Base-by-base conservation (phyloP, 352 stramenopile genomes). In the Phytophthora brassicae region DNA sequence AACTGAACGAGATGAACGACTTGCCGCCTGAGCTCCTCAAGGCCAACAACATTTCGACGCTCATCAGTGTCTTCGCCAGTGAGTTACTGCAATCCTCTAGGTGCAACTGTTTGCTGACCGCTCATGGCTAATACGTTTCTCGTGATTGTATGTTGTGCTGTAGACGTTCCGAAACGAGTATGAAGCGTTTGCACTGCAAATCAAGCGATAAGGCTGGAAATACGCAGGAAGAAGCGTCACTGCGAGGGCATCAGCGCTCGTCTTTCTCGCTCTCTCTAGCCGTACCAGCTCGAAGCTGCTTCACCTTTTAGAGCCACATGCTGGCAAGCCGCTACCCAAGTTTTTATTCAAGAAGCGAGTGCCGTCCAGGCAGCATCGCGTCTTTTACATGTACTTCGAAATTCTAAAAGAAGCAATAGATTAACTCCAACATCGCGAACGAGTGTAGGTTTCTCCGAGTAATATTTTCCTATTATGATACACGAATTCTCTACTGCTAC, bases 1-100 rank as follows among this genome's bases (percentile, higher is more conserved):
- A 94, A 65, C 62, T 94, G 44, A 94, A 94, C 55, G 85, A 94
- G 68, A 77, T 92, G 75, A 84, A 77, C 56, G 85, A 94, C 68
- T 57, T 94, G 49, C 76, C 85, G n/a, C 54, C 72, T 17, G 85
- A 92, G 22, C 79, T 92, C 36, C 55, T 94, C 23, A 77, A 87
- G 44, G 70, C 80, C 28, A 90, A 94, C 76, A 89, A 91, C 60
- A 83, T 90, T 41, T n/a, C 53, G 20, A 92, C 81, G 46, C 70
- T 94, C 53, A 65, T 79, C 23, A 79, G 67, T 12, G 84, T 94
- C 26, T 94, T 94, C 65, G 75, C 69, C 13, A 81, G 85, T 92
- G 74, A 28, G 66, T 28, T 17, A 31, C 16, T 31, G 14, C 43
- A 24, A 11, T 46, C 29, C 22, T 20, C 16, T 17, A 9, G 23